Evolutionary conservation across 257 asterid genomes (phyloP), one percentile per base, ranked within the genome.

Genomic region (Ocimum tenuiflorum): DNA sequence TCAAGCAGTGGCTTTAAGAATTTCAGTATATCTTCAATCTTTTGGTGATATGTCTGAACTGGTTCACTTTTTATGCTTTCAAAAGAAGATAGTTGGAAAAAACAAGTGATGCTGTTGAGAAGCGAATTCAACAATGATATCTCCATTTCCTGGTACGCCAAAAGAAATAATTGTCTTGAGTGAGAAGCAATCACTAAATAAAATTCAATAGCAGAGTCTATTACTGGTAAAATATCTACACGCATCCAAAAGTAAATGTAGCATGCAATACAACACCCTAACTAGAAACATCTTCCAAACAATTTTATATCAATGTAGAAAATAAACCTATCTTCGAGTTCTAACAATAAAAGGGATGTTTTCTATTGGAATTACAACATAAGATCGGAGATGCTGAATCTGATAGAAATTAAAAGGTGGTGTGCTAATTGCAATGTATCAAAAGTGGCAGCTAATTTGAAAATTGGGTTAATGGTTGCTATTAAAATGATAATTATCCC

Each of bases 71-170:
- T 65, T 73, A 84, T 76, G 74, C 80, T 71, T 51, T 82, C 94
- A 74, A 70, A 50, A 51, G 81, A 75, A 57, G 89, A 75, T 74
- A 83, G 75, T 52, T 85, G 80, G 17, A 74, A 58, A 74, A 87
- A 73, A 63, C 85, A 55, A 59, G 78, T 66, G 69, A 87, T 80
- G 77, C 86, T 79, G 78, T 79, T 77, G 82, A 85, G 77, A 78
- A 89, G 94, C 45, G 86, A 83, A 58, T 82, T 75, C 60, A 85
- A 77, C 83, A 79, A 31, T 38, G 86, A 85, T 69, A 87, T 80
- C 85, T 85, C 95, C 95, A 87, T 90, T 72, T 63, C 83, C 95
- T 86, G 85, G 69, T 39, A 67, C 74, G 66, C 54, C 59, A 54
- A 57, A 72, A 71, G 48, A 59, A 79, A 54, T 23, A 48, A 45